Conservation (phyloP, 768 basidiomycete species). For the Tricholoma terreum region DNA sequence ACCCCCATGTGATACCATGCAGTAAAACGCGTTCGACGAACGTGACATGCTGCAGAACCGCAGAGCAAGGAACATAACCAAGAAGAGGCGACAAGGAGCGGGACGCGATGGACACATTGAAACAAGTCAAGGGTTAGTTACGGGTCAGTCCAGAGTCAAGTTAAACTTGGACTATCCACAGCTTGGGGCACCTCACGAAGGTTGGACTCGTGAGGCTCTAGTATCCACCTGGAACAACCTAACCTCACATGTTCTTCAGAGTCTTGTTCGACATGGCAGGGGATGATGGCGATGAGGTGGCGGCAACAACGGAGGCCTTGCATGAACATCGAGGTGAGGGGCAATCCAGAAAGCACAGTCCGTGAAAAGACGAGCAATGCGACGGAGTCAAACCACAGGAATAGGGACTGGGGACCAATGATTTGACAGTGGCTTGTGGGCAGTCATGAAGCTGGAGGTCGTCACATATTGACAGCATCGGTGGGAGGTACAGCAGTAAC, state of each 20-base stretch:
- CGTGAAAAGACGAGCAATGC: neutral
- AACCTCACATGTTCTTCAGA: neutral
- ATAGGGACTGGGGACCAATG: neutral
- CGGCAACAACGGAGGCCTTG: neutral
- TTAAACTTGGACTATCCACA: too few species aligned
- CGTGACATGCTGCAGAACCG: too few species aligned
- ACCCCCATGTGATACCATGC: too few species aligned
- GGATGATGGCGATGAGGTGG: neutral
- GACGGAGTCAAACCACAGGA: neutral
- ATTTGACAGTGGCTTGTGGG: neutral
- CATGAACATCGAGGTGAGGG: neutral
- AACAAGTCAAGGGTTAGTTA: too few species aligned
- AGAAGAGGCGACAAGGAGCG: too few species aligned
- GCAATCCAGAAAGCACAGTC: neutral
- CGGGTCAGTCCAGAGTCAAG: too few species aligned
- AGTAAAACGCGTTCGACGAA: too few species aligned
- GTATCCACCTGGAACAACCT: too few species aligned
- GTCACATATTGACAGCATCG: neutral
- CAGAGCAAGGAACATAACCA: too few species aligned
- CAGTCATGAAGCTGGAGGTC: neutral
- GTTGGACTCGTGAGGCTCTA: too few species aligned
- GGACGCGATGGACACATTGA: too few species aligned
- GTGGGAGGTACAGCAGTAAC: neutral
- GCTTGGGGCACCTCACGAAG: too few species aligned
- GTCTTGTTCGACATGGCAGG: neutral